These are phyloP conservation scores for Tetradesmus lagerheimii DNA, from an alignment of 139 green algal species.

Conservation along the genomic window DNA sequence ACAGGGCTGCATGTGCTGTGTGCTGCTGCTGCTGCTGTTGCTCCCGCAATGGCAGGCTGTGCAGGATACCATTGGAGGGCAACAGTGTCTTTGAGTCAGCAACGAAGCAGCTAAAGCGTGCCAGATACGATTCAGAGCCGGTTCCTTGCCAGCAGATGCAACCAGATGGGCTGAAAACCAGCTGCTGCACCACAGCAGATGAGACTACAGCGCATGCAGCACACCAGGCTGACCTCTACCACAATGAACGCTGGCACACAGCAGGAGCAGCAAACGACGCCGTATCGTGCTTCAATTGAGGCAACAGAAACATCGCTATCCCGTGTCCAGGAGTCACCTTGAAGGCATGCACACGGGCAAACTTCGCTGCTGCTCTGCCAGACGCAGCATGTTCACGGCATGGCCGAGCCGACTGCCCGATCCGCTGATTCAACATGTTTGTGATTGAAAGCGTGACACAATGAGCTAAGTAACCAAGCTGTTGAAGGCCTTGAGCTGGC, in stretches of 20 bases:
- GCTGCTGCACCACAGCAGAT: background rate
- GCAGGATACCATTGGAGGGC: background rate
- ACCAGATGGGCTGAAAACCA: background rate
- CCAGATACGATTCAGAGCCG: background rate
- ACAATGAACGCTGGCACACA: no score
- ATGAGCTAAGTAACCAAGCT: no score
- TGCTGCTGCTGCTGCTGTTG: slow-evolving; percentile 25
- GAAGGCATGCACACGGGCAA: background rate
- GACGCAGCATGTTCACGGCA: slow-evolving; percentile 13
- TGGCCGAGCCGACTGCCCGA: background rate
- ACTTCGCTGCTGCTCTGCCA: background rate
- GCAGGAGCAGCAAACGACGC: no score
- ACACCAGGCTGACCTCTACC: no score
- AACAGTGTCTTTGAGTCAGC: background rate
- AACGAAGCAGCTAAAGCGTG: no score
- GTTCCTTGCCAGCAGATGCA: background rate
- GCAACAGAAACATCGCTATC: no score
- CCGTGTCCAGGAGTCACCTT: slow-evolving; percentile 7
- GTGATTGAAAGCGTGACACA: background rate
- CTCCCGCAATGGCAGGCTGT: background rate
- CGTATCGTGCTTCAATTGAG: no score
- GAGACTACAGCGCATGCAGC: no score
- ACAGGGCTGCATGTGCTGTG: background rate
- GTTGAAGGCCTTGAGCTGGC: background rate
- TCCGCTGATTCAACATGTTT: background rate